Base-by-base conservation (phyloP, 805 yeast species). In the Wickerhamomyces xylosicus region DNA sequence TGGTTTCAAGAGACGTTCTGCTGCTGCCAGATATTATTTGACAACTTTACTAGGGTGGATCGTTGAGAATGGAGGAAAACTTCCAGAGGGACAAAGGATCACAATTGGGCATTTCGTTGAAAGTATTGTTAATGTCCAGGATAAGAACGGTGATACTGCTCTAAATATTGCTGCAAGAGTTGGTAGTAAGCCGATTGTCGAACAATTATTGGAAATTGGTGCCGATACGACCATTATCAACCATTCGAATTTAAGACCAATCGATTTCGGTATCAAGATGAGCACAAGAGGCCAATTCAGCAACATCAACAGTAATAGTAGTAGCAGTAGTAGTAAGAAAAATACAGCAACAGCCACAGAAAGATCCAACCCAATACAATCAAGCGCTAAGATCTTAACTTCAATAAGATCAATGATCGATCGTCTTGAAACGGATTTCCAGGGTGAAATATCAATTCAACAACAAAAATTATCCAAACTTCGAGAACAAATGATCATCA, bases 101-200 rank as follows among this genome's bases (percentile, higher is more conserved):
- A 63, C 74, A 31, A 62, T 83, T 19, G 70, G 73, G 10, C 65
- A 71, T 52, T 75, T 81, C 47, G 78, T 81, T 64, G 64, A 72
- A 15, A 74, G 77, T 36, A 73, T 92, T 49, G 79, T 90, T 38
- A 90, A 92, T 56, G 82, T 83, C n/a, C 85, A 81, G 46, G 98
- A 92, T 61, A 67, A 77, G 39, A 89, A 89, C 52, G 98, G 98
- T 19, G 96, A 92, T 56, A 92, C 98, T 0, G 89, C 96, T 36
- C 66, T 92, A 43, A 95, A 89, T 54, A 84, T 92, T 40, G 94
- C 95, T 1, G 92, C 97, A 0, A 73, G 94, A 49, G 74, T 92
- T 19, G 95, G 95, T 8, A 83, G 85, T 56, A 74, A 77, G 35
- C 77, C 82, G 34, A 72, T 92, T 40, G 89, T 83, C 9, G 85